A percentile compares a stretch with the other conserved stretches of the same genome.
phyloP scores from a whole-genome alignment of 257 asterid species.

The Voacanga thouarsii region DNA sequence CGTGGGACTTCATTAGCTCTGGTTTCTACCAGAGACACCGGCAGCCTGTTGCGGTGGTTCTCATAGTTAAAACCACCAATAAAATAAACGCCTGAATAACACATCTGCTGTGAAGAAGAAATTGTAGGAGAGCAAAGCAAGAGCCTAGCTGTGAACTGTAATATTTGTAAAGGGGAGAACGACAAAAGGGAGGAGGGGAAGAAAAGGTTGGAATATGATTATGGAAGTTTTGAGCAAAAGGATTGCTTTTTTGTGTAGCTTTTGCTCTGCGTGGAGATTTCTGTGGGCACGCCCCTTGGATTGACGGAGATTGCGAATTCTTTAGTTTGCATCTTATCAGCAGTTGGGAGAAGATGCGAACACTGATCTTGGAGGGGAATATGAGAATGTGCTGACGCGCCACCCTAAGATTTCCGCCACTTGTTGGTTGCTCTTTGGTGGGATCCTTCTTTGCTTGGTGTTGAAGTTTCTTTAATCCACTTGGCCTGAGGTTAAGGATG shows the following conservation, averaged over 20 bases:
- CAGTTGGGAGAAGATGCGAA: not conserved
- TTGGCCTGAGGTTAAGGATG: not conserved
- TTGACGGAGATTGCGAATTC: not conserved
- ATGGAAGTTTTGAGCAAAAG: conserved; percentile 6
- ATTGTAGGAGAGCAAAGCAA: not conserved
- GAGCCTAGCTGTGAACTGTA: not conserved
- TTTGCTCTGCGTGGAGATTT: not conserved
- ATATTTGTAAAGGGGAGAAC: conserved; percentile 1
- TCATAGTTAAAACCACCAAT: not conserved
- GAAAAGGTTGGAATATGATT: conserved; percentile 16
- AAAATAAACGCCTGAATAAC: conserved; percentile 19
- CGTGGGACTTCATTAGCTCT: conserved; percentile 4
- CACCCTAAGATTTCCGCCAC: conserved; percentile 20
- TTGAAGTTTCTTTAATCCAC: not conserved
- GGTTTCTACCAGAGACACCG: not conserved
- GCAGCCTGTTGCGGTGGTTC: not conserved
- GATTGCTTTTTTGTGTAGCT: conserved; percentile 11
- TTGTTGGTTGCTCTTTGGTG: conserved; percentile 12
- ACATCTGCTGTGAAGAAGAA: conserved; percentile 22
- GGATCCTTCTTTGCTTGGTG: not conserved
- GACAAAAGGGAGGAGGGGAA: conserved; percentile 1
- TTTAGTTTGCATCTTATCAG: not conserved
- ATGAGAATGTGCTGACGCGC: conserved; percentile 24
- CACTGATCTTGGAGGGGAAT: conserved; percentile 23
- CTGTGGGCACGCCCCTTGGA: too few relatives aligned